These are phyloP conservation scores for Thielaviopsis ethacetica DNA, from an alignment of 2,329 filamentous ascomycete species.

Conservation along the genomic window DNA sequence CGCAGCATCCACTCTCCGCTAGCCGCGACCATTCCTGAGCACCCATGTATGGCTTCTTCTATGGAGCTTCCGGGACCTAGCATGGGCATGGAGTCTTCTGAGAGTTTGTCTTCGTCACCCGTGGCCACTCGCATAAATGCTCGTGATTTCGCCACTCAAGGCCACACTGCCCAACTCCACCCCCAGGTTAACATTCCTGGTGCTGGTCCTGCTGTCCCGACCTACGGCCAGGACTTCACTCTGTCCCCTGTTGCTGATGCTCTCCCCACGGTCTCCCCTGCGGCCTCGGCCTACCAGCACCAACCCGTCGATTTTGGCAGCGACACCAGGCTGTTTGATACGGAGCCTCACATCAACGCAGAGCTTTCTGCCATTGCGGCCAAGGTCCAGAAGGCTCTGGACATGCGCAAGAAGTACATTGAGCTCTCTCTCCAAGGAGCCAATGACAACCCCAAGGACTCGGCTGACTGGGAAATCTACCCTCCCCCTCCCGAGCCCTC, in stretches of 20 bases:
- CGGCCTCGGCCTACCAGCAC: not conserved
- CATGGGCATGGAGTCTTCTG: conserved; percentile 6
- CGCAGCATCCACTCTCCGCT: conserved; percentile 9
- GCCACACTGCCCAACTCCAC: conserved; percentile 1
- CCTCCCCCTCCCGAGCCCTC: conserved; percentile 82
- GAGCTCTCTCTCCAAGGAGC: conserved; percentile 65
- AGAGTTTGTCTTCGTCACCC: conserved; percentile 5
- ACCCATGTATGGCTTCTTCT: not conserved
- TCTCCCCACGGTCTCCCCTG: not conserved
- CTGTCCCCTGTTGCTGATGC: conserved; percentile 3
- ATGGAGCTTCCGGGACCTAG: conserved; percentile 5
- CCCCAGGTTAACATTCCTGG: not conserved
- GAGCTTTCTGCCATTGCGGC: conserved; percentile 78
- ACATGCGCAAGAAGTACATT: conserved; percentile 80
- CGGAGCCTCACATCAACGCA: conserved; percentile 63
- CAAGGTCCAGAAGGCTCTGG: conserved; percentile 79
- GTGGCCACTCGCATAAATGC: not conserved
- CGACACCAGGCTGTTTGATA: conserved; percentile 40
- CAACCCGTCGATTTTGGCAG: conserved; percentile 8
- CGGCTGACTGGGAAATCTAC: conserved; percentile 71
- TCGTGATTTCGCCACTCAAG: conserved; percentile 1
- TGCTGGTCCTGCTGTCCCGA: not conserved
- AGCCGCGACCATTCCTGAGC: not conserved
- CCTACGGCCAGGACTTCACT: not conserved
- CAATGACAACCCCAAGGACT: conserved; percentile 76